These are phyloP conservation scores for Yamadazyma tumulicola DNA, from an alignment of 805 yeast species.

Conservation along the genomic window DNA sequence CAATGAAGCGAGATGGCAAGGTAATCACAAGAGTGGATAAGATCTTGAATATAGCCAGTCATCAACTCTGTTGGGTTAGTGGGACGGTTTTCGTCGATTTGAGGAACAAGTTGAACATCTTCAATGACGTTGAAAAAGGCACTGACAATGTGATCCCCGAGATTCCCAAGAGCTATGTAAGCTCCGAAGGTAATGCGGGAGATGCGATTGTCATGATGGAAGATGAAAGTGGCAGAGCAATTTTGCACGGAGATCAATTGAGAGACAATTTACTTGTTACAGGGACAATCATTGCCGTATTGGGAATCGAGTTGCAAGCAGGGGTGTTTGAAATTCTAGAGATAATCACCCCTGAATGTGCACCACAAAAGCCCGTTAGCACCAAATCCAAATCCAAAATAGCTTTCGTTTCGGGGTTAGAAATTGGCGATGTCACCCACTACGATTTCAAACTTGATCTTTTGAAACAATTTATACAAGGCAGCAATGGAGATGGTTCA, in stretches of 20 bases:
- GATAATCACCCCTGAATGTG: constrained; percentile 62
- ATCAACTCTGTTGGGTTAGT: constrained; percentile 71
- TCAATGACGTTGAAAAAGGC: constrained; percentile 71
- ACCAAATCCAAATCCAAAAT: constrained; percentile 40
- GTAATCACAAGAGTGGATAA: constrained; percentile 31
- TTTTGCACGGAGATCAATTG: constrained; percentile 54
- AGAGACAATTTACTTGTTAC: constrained; percentile 66
- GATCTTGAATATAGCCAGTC: constrained; percentile 58
- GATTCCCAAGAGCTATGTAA: constrained; percentile 26
- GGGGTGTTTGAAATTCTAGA: constrained; percentile 86
- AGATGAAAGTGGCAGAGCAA: constrained; percentile 88
- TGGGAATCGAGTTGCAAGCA: constrained; percentile 80
- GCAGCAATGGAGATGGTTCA: constrained; percentile 46
- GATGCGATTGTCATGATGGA: constrained; percentile 64
- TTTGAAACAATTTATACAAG: constrained; percentile 66
- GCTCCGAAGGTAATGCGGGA: constrained; percentile 9
- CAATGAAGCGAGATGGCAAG: constrained; percentile 30
- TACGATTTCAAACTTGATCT: constrained; percentile 49
- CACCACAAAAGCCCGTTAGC: constrained; percentile 48
- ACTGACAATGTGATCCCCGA: constrained; percentile 48
- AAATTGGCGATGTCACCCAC: constrained; percentile 45
- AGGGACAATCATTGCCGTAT: constrained; percentile 80
- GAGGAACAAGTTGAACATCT: constrained; percentile 79
- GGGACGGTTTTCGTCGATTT: constrained; percentile 86
- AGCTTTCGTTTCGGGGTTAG: constrained; percentile 76